Base-by-base conservation (phyloP, 2,329 filamentous ascomycete species). In the Scorias spongiosa region DNA sequence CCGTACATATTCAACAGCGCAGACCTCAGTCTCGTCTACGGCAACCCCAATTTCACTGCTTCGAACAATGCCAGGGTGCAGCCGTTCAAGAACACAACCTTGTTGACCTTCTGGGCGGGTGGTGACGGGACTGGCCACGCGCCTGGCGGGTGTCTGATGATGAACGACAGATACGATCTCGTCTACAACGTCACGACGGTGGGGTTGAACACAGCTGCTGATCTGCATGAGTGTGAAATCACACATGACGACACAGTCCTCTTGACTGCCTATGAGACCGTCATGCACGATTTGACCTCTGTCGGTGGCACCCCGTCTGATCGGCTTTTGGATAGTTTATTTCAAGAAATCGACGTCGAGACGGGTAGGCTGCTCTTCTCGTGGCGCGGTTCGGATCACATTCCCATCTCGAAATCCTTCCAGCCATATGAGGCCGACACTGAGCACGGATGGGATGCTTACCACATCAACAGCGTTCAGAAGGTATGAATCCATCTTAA, bases 381-480 rank as follows among this genome's bases (percentile, higher is more conserved):
- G 48, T 70, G 67, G 67, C 60, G 59, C 32, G 65, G 66, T 1
- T 63, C 63, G 3, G 59, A 67, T 5, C 63, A 68, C 42, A 56
- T 67, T 41, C 29, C 53, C 9, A 36, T 59, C 12, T 43, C 36
- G 18, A 46, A 51, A 29, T 39, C 47, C 15, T 38, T 41, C 20
- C 28, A 40, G 1, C n/a, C 8, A 5, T 40, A 40, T 10, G 38
- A 40, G 38, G 11, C 14, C 7, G 18, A 40, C 20, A 18, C 5
- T 11, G 38, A 40, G 12, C 12, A 14, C 20, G 42, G 42, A 1
- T 66, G 64, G 63, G 65, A 67, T 51, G 66, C 64, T 46, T 70
- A 70, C 53, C 70, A 74, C 53, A 68, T 75, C 56, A 72, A 74
- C 56, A 69, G 69, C 38, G 56, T 75, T 29, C 67, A 72, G 51